Percentiles rank a stretch among this genome's conserved stretches.
Conservation (phyloP, 148 eudicot species). For the Silene uniflora region DNA sequence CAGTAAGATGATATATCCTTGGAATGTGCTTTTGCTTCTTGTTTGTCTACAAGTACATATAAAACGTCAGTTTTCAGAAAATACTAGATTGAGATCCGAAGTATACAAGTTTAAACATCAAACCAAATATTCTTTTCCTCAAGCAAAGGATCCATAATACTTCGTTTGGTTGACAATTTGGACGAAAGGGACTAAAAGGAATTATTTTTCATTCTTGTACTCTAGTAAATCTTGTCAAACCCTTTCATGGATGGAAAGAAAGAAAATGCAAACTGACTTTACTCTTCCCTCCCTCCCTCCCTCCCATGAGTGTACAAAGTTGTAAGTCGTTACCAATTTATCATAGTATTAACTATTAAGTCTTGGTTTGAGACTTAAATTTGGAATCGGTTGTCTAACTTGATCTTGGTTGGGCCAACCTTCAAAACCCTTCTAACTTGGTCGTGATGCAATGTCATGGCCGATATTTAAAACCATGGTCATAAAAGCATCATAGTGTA, state of each 20-base stretch:
- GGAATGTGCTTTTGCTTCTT: conserved; percentile 90
- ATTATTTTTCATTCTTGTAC: neutral
- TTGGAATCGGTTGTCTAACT: neutral
- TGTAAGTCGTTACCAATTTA: neutral
- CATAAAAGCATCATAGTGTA: neutral
- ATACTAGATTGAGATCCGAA: neutral
- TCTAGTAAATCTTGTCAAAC: neutral
- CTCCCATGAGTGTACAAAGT: neutral
- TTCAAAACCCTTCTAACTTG: neutral
- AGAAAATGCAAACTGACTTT: no score
- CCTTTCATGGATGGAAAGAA: no score
- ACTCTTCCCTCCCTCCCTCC: neutral
- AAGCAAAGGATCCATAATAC: neutral
- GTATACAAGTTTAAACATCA: neutral
- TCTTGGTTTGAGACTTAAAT: neutral
- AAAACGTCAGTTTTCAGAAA: neutral
- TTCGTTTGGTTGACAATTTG: neutral
- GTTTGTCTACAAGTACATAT: conserved; percentile 52
- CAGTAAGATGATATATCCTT: conserved; percentile 88
- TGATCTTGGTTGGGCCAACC: neutral
- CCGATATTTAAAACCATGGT: neutral
- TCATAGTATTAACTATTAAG: neutral
- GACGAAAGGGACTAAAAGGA: neutral
- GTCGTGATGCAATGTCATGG: neutral
- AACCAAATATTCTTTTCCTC: neutral